Evolutionary conservation across 345 rosid genomes (phyloP).

Genomic region (Corchorus olitorius): DNA sequence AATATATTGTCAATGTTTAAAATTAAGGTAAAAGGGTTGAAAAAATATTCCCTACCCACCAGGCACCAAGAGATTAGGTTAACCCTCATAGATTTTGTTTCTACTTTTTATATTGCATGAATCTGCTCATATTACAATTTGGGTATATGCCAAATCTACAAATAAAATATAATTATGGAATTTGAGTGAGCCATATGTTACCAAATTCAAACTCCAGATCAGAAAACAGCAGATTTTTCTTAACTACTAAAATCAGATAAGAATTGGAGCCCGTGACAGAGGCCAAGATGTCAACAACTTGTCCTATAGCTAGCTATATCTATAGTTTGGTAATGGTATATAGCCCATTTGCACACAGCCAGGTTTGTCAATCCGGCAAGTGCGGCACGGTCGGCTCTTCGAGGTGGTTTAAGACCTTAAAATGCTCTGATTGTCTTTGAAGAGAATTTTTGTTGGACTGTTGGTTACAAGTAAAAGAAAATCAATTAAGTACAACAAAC

Average conservation of each 20-base stretch:
- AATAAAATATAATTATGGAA: neutral
- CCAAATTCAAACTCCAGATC: neutral
- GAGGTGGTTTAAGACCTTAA: neutral
- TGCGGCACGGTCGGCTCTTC: slow-evolving; percentile 20
- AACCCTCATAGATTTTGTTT: slow-evolving; percentile 5
- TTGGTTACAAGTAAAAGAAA: neutral
- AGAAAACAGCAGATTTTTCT: neutral
- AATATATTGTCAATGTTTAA: slow-evolving; percentile 7
- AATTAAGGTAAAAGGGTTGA: slow-evolving; percentile 3
- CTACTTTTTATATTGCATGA: slow-evolving; percentile 1
- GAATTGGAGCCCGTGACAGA: slow-evolving; percentile 10
- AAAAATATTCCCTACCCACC: neutral
- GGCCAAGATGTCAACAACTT: slow-evolving; percentile 10
- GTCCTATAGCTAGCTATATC: neutral
- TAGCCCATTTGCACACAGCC: neutral
- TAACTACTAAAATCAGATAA: neutral
- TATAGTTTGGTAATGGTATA: neutral
- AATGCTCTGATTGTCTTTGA: neutral
- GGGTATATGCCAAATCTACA: slow-evolving; percentile 12
- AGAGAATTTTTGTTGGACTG: neutral
- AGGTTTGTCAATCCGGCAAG: slow-evolving; percentile 11
- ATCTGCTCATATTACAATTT: neutral
- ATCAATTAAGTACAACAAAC: neutral
- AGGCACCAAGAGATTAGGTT: slow-evolving; percentile 7
- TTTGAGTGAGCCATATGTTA: neutral